phyloP scores from a whole-genome alignment of 208 protist species.

The Wallacemonas sp. region DNA sequence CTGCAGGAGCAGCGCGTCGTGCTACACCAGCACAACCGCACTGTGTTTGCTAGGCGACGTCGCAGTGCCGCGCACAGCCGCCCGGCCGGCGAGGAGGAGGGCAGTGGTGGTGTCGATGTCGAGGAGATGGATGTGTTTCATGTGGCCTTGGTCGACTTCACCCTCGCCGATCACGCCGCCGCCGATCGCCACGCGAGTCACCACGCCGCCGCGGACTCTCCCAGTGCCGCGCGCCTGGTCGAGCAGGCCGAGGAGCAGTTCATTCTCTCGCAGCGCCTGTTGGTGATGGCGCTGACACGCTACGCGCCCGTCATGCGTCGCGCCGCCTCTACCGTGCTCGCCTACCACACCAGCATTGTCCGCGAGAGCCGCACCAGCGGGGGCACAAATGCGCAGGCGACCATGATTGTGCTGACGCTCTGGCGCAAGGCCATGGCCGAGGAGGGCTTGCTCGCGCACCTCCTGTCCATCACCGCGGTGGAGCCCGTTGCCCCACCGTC shows the following conservation, averaged over 20 bases:
- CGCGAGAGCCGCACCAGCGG: slow-evolving; percentile 21
- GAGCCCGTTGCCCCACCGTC: slow-evolving; percentile 6
- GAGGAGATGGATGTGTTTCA: not conserved
- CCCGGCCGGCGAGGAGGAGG: not conserved
- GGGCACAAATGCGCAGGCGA: slow-evolving; percentile 20
- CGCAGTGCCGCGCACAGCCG: not conserved
- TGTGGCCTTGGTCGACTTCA: slow-evolving; percentile 7
- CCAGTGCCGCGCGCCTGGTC: not conserved
- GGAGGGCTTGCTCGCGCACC: slow-evolving; percentile 28
- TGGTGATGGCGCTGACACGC: slow-evolving; percentile 26
- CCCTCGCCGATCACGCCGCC: not conserved
- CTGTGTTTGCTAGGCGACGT: not conserved
- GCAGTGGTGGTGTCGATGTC: not conserved
- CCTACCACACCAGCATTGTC: slow-evolving; percentile 33
- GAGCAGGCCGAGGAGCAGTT: slow-evolving; percentile 32
- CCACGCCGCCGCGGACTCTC: not conserved
- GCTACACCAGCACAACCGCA: slow-evolving; percentile 7
- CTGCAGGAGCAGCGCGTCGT: slow-evolving; percentile 7
- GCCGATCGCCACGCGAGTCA: not conserved
- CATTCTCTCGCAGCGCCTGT: slow-evolving; percentile 33
- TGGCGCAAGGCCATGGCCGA: slow-evolving; percentile 41
- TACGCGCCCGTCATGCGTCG: slow-evolving; percentile 28
- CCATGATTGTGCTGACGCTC: slow-evolving; percentile 31
- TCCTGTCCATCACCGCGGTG: slow-evolving; percentile 19
- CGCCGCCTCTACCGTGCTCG: slow-evolving; percentile 30